Base-by-base conservation (phyloP, 2,329 filamentous ascomycete genomes). In the Hawksworthiomyces lignivorus region DNA sequence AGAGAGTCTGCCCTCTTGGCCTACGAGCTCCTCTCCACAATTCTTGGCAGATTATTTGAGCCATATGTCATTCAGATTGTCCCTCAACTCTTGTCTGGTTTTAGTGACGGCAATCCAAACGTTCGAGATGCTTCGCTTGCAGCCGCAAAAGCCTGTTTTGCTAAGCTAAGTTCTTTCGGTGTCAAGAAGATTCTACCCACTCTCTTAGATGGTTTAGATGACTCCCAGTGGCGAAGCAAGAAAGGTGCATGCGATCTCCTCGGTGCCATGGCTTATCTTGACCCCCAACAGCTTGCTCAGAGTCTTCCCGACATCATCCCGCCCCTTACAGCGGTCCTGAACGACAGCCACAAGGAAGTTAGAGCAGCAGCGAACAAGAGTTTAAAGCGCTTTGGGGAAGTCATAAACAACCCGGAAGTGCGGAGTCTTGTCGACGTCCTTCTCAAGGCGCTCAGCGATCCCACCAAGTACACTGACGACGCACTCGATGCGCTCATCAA, bases 321-420 rank as follows among this genome's bases (percentile, higher is more conserved):
- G 20, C 90, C 94, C 14, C 72, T 98, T 44, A 97, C 94, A 1
- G 81, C 84, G 34, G 92, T 97, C 4, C 69, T 98, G 45, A 98
- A 95, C 53, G 92, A 98, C 67, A 96, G 87, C 55, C 92, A 98
- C 67, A 98, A 98, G 63, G 92, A 98, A 65, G 92, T 98, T 24
- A 80, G 92, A 47, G 71, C 80, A 33, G 89, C 87, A 18, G 92
- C 92, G 7, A 98, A 98, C 63, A 82, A 90, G 64, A 95, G 88
- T 66, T 72, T 98, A 66, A 94, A 98, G 67, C 84, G 92, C 43
- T 98, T 98, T 59, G 92, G 94, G 51, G 94, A 98, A 62, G 94
- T 98, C 52, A 98, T 98, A 61, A 94, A 76, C 62, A 98, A 98
- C 61, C 92, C 92, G 4, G 92, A 98, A 63, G 87, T 98, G 57